These are phyloP conservation scores for Melocanna baccifera DNA, from an alignment of 176 grass and related monocot species.

Conservation along the genomic window DNA sequence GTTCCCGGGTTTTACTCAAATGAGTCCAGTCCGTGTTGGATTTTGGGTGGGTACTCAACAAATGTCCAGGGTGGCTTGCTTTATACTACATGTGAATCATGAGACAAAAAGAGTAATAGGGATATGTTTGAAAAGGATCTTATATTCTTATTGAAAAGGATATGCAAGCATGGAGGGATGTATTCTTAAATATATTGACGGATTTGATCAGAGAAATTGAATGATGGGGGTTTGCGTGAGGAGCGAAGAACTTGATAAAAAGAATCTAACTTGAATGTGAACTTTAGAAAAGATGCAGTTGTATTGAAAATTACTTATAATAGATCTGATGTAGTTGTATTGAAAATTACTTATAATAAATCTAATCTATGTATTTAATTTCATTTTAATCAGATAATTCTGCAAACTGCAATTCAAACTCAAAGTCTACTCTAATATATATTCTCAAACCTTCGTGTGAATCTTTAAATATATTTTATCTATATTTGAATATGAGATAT, in stretches of 20 bases:
- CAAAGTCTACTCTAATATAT: not conserved
- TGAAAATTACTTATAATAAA: not conserved
- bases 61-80: not conserved
- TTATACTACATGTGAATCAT: constrained; percentile 9
- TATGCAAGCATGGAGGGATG: not conserved
- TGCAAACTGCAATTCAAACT: constrained; percentile 2
- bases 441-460: not conserved
- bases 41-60: not conserved
- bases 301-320: not conserved
- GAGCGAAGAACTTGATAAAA: not conserved
- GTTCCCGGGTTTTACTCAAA: not conserved
- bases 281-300: not conserved
- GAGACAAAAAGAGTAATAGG: not conserved
- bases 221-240: not conserved
- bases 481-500: not conserved
- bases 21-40: not conserved
- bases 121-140: constrained; percentile 11
- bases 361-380: not conserved
- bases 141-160: constrained; percentile 19
- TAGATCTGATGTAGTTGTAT: not conserved
- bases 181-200: not conserved
- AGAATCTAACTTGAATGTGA: not conserved
- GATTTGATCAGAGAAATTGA: not conserved
- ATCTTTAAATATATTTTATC: not conserved
- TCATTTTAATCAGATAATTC: not conserved